These are phyloP conservation scores for Scalesia atractyloides DNA, from an alignment of 129 eudicot genomes.

Conservation along the genomic window DNA sequence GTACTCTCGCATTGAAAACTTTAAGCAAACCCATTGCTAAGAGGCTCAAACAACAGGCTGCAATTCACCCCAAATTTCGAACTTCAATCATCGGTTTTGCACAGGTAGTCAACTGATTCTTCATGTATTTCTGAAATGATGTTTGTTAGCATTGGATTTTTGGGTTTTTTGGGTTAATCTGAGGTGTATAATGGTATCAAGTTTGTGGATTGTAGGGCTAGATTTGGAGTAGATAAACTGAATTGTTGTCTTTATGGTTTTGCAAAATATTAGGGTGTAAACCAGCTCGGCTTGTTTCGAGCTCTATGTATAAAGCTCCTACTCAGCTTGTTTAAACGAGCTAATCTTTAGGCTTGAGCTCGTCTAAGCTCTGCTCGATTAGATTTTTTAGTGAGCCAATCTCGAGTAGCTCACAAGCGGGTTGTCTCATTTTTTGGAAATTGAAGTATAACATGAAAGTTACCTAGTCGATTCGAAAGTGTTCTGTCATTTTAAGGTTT, in stretches of 20 bases:
- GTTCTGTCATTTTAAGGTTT: background rate
- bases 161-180: conserved; percentile 5
- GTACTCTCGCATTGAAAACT: conserved; percentile 79
- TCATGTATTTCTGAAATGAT: conserved; percentile 8
- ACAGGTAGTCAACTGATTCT: conserved; percentile 51
- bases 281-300: too few relatives aligned
- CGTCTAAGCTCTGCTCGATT: too few relatives aligned
- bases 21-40: conserved; percentile 86
- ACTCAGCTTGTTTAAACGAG: too few relatives aligned
- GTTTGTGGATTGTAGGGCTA: background rate
- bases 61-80: conserved; percentile 74
- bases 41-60: conserved; percentile 77
- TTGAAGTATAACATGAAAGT: background rate
- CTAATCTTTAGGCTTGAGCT: too few relatives aligned
- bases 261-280: background rate
- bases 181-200: background rate
- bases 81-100: conserved; percentile 66
- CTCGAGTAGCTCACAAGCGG: too few relatives aligned
- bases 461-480: background rate
- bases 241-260: background rate
- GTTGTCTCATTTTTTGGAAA: background rate
- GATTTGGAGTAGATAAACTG: background rate
- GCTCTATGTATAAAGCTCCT: too few relatives aligned
- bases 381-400: too few relatives aligned
- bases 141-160: background rate